phyloP scores from a whole-genome alignment of 2,329 filamentous ascomycete genomes.

The Dactylellina haptotyla region DNA sequence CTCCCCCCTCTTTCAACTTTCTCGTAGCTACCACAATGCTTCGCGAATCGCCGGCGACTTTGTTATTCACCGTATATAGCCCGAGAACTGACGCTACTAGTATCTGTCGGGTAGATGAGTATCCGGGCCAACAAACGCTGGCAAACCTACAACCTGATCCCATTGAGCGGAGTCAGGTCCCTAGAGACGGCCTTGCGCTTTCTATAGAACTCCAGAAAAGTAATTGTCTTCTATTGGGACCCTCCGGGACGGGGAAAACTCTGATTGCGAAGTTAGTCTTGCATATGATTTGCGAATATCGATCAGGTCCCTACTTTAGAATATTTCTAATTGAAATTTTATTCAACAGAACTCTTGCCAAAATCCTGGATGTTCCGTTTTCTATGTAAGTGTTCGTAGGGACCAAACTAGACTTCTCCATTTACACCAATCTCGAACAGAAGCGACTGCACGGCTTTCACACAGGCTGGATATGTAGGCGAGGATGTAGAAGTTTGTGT shows the following conservation, averaged over 20 bases:
- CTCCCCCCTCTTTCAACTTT: neutral
- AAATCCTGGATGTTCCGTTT: slow-evolving; percentile 85
- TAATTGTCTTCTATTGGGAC: slow-evolving; percentile 88
- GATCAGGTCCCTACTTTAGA: too few species aligned
- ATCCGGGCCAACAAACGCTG: slow-evolving; percentile 68
- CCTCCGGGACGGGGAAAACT: slow-evolving; percentile 95
- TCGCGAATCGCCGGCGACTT: too few species aligned
- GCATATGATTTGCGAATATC: neutral
- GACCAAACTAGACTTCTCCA: neutral
- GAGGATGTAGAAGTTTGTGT: slow-evolving; percentile 98
- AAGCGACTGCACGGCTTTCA: slow-evolving; percentile 88
- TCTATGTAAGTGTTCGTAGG: slow-evolving; percentile 58
- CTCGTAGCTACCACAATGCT: too few species aligned
- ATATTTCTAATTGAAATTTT: neutral
- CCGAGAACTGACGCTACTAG: neutral
- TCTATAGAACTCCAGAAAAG: slow-evolving; percentile 78
- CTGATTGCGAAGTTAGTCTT: slow-evolving; percentile 77
- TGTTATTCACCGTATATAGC: too few species aligned
- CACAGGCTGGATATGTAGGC: slow-evolving; percentile 95
- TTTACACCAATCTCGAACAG: neutral
- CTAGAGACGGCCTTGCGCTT: slow-evolving; percentile 57
- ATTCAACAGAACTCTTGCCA: slow-evolving; percentile 73
- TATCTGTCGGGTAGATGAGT: slow-evolving; percentile 66
- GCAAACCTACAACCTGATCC: slow-evolving; percentile 61
- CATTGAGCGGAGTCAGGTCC: slow-evolving; percentile 57